phyloP scores from a whole-genome alignment of 2,329 filamentous ascomycete genomes.

The Verticillium nubilum region DNA sequence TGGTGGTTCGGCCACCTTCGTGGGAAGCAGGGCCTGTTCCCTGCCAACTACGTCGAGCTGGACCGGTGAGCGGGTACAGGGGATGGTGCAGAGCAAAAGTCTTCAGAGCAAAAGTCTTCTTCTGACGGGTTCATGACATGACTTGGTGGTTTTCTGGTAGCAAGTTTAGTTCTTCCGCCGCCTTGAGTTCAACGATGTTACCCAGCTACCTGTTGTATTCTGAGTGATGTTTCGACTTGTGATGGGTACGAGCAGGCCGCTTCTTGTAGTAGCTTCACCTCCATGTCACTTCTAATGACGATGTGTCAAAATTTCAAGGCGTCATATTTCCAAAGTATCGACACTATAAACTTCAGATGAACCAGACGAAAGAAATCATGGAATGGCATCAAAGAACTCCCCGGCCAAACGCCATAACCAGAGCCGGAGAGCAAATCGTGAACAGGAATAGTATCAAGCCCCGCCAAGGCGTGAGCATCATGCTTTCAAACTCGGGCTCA shows the following conservation, averaged over 20 bases:
- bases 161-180: not conserved
- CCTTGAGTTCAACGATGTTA: not conserved
- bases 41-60: slow-evolving; percentile 64
- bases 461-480: too few relatives aligned
- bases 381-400: not conserved
- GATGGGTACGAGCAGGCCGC: too few relatives aligned
- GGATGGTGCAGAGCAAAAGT: slow-evolving; percentile 8
- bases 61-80: slow-evolving; percentile 24
- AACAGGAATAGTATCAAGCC: not conserved
- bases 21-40: slow-evolving; percentile 79
- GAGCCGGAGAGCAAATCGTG: not conserved
- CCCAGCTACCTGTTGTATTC: not conserved
- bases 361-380: not conserved
- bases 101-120: not conserved
- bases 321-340: too few relatives aligned
- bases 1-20: slow-evolving; percentile 94
- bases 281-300: too few relatives aligned
- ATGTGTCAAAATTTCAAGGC: too few relatives aligned
- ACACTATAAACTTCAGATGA: not conserved
- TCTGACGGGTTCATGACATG: not conserved
- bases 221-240: too few relatives aligned
- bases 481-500: too few relatives aligned
- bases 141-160: not conserved
- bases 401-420: not conserved
- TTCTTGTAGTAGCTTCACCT: too few relatives aligned